These are phyloP conservation scores for Blastosporella zonata DNA, from an alignment of 1,284 basidiomycete genomes.

Conservation along the genomic window DNA sequence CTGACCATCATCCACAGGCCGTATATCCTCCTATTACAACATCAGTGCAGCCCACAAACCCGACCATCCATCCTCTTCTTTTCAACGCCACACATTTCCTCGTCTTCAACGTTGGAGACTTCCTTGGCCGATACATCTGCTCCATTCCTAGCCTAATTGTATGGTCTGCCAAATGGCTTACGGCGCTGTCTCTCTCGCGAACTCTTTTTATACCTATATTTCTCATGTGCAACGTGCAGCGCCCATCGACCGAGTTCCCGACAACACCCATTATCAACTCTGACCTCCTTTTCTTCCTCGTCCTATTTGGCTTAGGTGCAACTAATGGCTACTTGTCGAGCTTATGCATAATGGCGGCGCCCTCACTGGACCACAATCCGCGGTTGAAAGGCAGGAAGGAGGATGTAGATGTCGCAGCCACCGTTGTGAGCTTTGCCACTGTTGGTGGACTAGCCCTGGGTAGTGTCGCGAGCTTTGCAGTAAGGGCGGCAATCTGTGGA, in stretches of 20 bases:
- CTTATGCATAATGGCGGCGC: slow-evolving; percentile 68
- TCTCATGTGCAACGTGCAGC: slow-evolving; percentile 78
- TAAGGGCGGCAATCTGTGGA: slow-evolving; percentile 61
- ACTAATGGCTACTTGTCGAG: slow-evolving; percentile 77
- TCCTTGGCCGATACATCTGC: slow-evolving; percentile 72
- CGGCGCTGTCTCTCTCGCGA: slow-evolving; percentile 63
- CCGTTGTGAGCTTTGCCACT: slow-evolving; percentile 74
- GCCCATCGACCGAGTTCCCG: slow-evolving; percentile 27
- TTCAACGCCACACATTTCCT: slow-evolving; percentile 74
- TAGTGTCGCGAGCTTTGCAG: slow-evolving; percentile 76
- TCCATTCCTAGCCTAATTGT: slow-evolving; percentile 62
- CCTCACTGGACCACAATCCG: slow-evolving; percentile 72
- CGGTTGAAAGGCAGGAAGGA: slow-evolving; percentile 58
- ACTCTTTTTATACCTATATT: slow-evolving; percentile 82
- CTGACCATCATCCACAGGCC: slow-evolving; percentile 45
- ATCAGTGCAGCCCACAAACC: slow-evolving; percentile 65
- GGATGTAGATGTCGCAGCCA: slow-evolving; percentile 82
- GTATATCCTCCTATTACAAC: slow-evolving; percentile 85
- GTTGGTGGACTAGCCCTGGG: slow-evolving; percentile 75
- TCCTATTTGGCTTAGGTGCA: slow-evolving; percentile 71
- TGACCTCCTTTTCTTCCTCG: slow-evolving; percentile 70
- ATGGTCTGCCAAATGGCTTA: slow-evolving; percentile 63
- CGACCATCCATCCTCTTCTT: slow-evolving; percentile 55
- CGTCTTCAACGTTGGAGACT: slow-evolving; percentile 76
- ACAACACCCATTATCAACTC: slow-evolving; percentile 60